phyloP scores from a whole-genome alignment of 1,139 yeast genomes.

The Yamadazyma blattariae region DNA sequence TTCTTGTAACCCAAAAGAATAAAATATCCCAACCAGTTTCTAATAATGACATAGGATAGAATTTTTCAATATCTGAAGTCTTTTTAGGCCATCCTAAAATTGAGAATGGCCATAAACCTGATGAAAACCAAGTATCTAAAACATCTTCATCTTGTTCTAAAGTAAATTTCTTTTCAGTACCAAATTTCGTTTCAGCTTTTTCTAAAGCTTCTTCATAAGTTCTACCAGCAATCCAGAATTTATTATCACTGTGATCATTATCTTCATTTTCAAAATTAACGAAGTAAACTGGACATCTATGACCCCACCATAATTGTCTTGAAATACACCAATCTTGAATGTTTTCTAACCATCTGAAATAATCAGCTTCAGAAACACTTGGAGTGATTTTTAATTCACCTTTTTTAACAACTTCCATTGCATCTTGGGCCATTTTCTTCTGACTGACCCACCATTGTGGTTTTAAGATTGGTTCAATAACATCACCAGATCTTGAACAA shows the following conservation, averaged over 20 bases:
- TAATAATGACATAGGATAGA: conserved; percentile 87
- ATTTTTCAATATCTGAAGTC: conserved; percentile 69
- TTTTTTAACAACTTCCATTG: conserved; percentile 78
- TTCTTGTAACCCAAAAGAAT: conserved; percentile 98
- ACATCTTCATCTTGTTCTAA: conserved; percentile 97
- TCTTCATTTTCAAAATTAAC: conserved; percentile 73
- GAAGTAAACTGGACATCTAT: conserved; percentile 95
- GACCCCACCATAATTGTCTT: conserved; percentile 99
- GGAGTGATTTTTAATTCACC: conserved; percentile 86
- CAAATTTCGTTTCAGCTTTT: conserved; percentile 73
- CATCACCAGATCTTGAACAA: conserved; percentile 95
- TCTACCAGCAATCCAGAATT: conserved; percentile 92
- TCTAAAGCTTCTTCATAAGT: conserved; percentile 74
- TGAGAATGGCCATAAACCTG: conserved; percentile 97
- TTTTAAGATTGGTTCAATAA: conserved; percentile 92
- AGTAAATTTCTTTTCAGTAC: conserved; percentile 61
- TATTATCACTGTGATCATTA: conserved; percentile 59
- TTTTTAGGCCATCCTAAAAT: conserved; percentile 94
- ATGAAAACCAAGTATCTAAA: conserved; percentile 97
- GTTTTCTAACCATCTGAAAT: conserved; percentile 92
- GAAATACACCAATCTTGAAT: conserved; percentile 99
- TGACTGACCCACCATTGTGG: conserved; percentile 99
- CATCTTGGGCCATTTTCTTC: conserved; percentile 83
- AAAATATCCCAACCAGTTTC: conserved; percentile 99
- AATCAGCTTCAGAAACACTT: conserved; percentile 87